Conservation (phyloP, 257 asterid species). For the Verbena officinalis region DNA sequence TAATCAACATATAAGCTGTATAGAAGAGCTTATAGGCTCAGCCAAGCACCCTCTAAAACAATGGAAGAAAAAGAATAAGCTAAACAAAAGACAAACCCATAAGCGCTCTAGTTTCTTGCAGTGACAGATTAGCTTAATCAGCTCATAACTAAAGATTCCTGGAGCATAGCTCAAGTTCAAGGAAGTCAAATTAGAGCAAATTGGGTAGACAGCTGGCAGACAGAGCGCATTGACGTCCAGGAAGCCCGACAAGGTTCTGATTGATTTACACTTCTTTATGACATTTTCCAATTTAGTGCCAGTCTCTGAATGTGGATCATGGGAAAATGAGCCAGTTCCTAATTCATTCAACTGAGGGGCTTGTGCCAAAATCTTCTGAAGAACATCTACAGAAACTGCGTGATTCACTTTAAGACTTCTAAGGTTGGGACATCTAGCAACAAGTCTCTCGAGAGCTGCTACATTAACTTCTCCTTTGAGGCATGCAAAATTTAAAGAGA, state of each 20-base stretch:
- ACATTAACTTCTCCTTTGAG: constrained; percentile 78
- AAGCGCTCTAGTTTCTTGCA: constrained; percentile 71
- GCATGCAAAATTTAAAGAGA: constrained; percentile 79
- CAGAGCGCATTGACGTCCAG: constrained; percentile 50
- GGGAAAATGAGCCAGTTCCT: constrained; percentile 66
- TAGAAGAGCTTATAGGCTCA: too few relatives aligned
- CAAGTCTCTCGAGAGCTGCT: constrained; percentile 73
- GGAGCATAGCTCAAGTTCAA: constrained; percentile 85
- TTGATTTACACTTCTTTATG: constrained; percentile 49
- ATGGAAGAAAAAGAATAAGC: not conserved
- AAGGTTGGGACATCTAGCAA: constrained; percentile 64
- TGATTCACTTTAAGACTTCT: constrained; percentile 67
- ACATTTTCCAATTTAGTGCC: constrained; percentile 45
- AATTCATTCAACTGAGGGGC: constrained; percentile 78
- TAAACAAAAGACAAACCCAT: constrained; percentile 53
- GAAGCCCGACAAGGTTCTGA: constrained; percentile 82
- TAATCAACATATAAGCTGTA: too few relatives aligned
- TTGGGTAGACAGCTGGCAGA: constrained; percentile 65
- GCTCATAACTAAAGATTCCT: constrained; percentile 55
- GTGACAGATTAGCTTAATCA: constrained; percentile 58
- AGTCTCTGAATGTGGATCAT: constrained; percentile 58
- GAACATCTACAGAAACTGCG: constrained; percentile 60
- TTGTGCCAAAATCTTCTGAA: constrained; percentile 61
- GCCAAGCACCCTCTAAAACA: too few relatives aligned
- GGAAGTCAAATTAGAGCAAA: constrained; percentile 59